Evolutionary conservation across 768 basidiomycete genomes (phyloP).

Genomic region (Pleurotus giganteus): DNA sequence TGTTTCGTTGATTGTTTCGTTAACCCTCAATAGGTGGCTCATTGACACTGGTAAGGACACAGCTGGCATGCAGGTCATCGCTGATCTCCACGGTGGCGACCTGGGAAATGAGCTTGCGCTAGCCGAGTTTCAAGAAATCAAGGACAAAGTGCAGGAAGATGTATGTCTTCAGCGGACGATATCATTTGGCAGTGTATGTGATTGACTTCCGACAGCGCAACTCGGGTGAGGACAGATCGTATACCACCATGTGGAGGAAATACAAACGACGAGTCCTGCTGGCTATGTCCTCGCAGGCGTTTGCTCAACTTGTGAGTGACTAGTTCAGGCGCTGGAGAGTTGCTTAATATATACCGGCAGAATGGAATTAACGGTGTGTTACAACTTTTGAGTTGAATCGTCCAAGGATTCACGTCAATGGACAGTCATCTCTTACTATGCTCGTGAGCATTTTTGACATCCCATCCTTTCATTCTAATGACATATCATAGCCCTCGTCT

Average conservation of each 20-base stretch:
- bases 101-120: constrained; percentile 62
- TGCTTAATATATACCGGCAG: constrained; percentile 33
- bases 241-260: constrained; percentile 79
- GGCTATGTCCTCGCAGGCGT: constrained; percentile 94
- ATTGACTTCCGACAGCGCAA: constrained; percentile 50
- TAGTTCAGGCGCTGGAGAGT: background rate
- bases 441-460: constrained; percentile 54
- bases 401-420: constrained; percentile 6
- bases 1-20: constrained; percentile 17
- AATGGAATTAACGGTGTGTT: constrained; percentile 89
- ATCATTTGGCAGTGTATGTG: background rate
- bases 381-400: constrained; percentile 7
- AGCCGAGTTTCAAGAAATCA: constrained; percentile 90
- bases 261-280: constrained; percentile 87
- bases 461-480: constrained; percentile 5
- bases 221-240: constrained; percentile 72
- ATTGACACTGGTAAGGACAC: constrained; percentile 83
- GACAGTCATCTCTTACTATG: constrained; percentile 90
- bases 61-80: constrained; percentile 83
- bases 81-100: constrained; percentile 85
- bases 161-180: constrained; percentile 30
- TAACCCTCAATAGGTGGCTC: constrained; percentile 60
- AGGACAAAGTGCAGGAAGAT: constrained; percentile 71
- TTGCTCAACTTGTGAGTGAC: constrained; percentile 82
- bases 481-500: constrained; percentile 66